Percentiles rank a stretch among this genome's conserved stretches.
phyloP scores from a whole-genome alignment of 2,329 filamentous ascomycete genomes.

The Dothistroma septosporum region DNA sequence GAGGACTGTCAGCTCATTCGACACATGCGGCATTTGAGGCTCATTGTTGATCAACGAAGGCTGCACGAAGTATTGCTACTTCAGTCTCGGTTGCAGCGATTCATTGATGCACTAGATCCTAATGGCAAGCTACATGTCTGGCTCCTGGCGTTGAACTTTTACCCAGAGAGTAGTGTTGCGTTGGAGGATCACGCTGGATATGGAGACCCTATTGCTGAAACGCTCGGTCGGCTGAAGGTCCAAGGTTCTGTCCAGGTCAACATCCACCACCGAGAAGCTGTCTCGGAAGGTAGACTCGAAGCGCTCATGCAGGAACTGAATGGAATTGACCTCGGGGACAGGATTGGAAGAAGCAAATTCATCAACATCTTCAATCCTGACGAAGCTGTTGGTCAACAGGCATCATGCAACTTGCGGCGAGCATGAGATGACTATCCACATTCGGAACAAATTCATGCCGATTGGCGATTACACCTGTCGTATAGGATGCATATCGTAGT shows the following conservation, averaged over 20 bases:
- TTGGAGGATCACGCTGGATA: not conserved
- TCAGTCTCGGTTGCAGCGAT: not conserved
- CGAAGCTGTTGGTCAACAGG: not conserved
- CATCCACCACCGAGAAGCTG: not conserved
- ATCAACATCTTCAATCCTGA: slow-evolving; percentile 5
- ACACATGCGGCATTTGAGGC: slow-evolving; percentile 1
- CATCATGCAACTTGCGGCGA: not conserved
- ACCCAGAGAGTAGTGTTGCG: not conserved
- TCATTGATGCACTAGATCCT: not conserved
- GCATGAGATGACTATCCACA: not conserved
- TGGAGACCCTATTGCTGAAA: not conserved
- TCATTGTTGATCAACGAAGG: not conserved
- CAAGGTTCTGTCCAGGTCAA: not conserved
- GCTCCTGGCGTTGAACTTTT: slow-evolving; percentile 1
- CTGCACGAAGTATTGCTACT: not conserved
- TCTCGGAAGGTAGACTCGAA: not conserved
- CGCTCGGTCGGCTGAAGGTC: not conserved
- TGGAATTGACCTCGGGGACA: not conserved
- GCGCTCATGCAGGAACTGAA: not conserved
- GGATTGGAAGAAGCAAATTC: not conserved
- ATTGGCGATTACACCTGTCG: no score
- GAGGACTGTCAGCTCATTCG: not conserved
- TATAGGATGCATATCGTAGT: no score
- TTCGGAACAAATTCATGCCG: no score
- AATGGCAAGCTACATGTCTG: slow-evolving; percentile 1